Evolutionary conservation across 106 monocot species (phyloP).

Genomic region (Allium sativum): DNA sequence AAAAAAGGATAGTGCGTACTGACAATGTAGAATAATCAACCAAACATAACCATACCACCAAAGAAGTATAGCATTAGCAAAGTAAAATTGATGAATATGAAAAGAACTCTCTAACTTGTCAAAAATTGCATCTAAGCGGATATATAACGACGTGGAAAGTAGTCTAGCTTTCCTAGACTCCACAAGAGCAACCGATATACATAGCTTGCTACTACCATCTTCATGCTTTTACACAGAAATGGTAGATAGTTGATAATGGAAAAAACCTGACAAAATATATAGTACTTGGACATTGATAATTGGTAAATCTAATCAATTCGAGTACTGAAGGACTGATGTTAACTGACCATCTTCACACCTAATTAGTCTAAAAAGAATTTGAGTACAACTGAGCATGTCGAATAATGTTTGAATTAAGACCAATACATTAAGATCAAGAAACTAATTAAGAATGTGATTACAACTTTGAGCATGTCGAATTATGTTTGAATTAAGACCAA

Average conservation of each 20-base stretch:
- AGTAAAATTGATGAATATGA: background rate
- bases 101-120: slow-evolving; percentile 54
- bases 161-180: slow-evolving; percentile 77
- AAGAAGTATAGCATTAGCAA: slow-evolving; percentile 13
- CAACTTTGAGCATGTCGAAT: background rate
- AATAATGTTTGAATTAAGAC: background rate
- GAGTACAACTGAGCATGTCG: background rate
- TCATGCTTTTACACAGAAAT: slow-evolving; percentile 27
- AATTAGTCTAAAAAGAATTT: slow-evolving; percentile 4
- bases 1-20: slow-evolving; percentile 74
- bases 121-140: slow-evolving; percentile 86
- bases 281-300: slow-evolving; percentile 6
- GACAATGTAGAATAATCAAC: slow-evolving; percentile 62
- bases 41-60: slow-evolving; percentile 63
- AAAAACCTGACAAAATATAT: background rate
- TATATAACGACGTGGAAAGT: no score
- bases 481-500: background rate
- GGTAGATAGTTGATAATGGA: background rate
- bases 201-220: slow-evolving; percentile 47
- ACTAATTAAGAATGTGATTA: no score
- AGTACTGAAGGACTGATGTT: slow-evolving; percentile 83
- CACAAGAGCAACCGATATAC: slow-evolving; percentile 87
- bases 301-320: slow-evolving; percentile 85
- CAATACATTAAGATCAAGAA: background rate
- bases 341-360: slow-evolving; percentile 85